phyloP scores from a whole-genome alignment of 2,329 filamentous ascomycete species.

The Aspergillus pseudoviridinutans region DNA sequence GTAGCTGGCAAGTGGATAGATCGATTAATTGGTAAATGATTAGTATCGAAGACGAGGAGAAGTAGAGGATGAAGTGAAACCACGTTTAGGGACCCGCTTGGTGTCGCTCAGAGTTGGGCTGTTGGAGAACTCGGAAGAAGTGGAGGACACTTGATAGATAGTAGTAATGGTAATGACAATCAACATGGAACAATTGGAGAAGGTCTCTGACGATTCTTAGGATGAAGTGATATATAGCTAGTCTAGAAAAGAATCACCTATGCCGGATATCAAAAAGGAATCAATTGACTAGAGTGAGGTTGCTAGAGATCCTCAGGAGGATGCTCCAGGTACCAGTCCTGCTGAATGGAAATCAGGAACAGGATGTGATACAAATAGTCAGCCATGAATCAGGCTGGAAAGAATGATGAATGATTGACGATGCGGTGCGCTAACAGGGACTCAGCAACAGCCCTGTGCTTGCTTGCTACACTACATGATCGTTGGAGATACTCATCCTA shows the following conservation, averaged over 20 bases:
- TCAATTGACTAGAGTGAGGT: not conserved
- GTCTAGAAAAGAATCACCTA: not conserved
- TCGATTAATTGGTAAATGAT: not conserved
- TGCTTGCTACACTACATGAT: not conserved
- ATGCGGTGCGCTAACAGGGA: not conserved
- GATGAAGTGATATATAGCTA: not conserved
- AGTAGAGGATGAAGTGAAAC: not conserved
- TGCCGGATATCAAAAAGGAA: not conserved
- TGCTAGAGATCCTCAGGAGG: not conserved
- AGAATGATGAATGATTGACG: not conserved
- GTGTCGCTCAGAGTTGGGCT: not conserved
- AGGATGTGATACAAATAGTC: slow-evolving; percentile 14
- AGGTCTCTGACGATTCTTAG: not conserved
- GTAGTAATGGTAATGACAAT: not conserved
- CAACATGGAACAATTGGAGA: not conserved
- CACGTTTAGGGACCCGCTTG: not conserved
- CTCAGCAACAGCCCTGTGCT: not conserved
- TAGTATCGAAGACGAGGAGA: not conserved
- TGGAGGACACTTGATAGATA: not conserved
- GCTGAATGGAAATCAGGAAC: slow-evolving; percentile 1
- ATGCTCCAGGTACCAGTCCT: not conserved
- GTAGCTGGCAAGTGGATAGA: not conserved
- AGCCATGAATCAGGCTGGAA: not conserved
- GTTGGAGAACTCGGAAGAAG: not conserved
- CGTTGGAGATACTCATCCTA: not conserved